Evolutionary conservation across 2,329 filamentous ascomycete species (phyloP).

Genomic region (Leptographium flavum): DNA sequence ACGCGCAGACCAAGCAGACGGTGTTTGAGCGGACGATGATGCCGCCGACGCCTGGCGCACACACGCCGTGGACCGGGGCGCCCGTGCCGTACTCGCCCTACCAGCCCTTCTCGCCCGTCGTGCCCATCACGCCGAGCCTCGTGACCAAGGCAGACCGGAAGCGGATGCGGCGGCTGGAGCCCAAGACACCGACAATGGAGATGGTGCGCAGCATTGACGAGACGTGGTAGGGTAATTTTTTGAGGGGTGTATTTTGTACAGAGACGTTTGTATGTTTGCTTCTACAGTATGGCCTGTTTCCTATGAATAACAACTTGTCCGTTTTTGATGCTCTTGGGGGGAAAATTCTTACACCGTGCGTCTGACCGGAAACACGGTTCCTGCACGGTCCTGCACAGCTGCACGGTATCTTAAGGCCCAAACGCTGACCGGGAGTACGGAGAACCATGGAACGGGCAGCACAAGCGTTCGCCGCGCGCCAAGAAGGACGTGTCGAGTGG

Average conservation of each 20-base stretch:
- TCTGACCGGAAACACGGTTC: no score
- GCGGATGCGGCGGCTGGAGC: constrained; percentile 48
- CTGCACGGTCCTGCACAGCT: no score
- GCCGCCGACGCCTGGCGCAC: constrained; percentile 40
- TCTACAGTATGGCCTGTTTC: neutral
- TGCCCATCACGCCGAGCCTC: constrained; percentile 64
- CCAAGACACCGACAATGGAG: constrained; percentile 46
- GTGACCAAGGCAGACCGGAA: constrained; percentile 58
- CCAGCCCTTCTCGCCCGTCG: constrained; percentile 61
- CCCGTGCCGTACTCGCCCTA: constrained; percentile 63
- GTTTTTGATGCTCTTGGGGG: no score
- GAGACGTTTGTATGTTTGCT: neutral
- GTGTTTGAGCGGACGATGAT: constrained; percentile 42
- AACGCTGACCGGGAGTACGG: no score
- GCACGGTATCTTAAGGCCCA: no score
- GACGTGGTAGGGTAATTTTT: no score
- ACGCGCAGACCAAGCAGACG: constrained; percentile 42
- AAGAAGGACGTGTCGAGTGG: no score
- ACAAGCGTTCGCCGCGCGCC: no score
- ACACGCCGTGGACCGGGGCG: constrained; percentile 47
- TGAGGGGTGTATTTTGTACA: no score
- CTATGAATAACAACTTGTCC: no score
- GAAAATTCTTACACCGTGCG: no score
- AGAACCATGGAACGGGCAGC: no score
- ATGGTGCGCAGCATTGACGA: constrained; percentile 50